Evolutionary conservation across 1,139 yeast species (phyloP), one percentile per base, ranked within the genome.

Genomic region (Meyerozyma smithsonii): DNA sequence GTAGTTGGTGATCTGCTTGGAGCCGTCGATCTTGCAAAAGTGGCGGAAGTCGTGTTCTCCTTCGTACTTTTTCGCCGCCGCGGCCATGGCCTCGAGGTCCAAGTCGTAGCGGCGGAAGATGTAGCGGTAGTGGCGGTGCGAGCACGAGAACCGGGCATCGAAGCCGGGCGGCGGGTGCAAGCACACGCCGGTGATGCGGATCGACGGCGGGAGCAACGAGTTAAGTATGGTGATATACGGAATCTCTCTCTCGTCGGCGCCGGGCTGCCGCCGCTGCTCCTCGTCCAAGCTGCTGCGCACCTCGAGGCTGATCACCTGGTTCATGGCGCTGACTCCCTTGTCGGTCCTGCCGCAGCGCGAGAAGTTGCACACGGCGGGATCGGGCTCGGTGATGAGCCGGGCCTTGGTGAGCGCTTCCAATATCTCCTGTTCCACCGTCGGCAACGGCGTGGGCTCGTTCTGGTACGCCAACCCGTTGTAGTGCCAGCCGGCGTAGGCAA

Each of bases 321-420:
- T 86, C 83, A 92, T 78, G 0, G 99, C 98, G 64, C 96, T 86
- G 5, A 92, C 99, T 11, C 98, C 98, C 50, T 81, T 83, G 54
- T 92, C 99, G 0, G 99, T 92, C 52, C 99, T 71, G 0, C 99
- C 99, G 63, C 98, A 94, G 46, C 98, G 68, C 49, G 95, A 84
- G 59, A 90, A 90, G 12, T 74, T 66, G 41, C 84, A 78, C 39
- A 74, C 77, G 2, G 74, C 78, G 1, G 89, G 89, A 11, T 71
- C 75, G 23, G 74, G 61, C 1, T 78, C 69, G 8, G 81, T 75
- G 30, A 94, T 79, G 45, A 94, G 62, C 49, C 74, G 79, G 28
- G 95, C 79, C 48, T 74, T 78, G 34, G 71, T 64, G 59, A 92
- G 59, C 0, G 96, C 96, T 37, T 80, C 74, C 38, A 92, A 59